Conservation (phyloP, 75 land plant species). For the Ceratopteris richardii region DNA sequence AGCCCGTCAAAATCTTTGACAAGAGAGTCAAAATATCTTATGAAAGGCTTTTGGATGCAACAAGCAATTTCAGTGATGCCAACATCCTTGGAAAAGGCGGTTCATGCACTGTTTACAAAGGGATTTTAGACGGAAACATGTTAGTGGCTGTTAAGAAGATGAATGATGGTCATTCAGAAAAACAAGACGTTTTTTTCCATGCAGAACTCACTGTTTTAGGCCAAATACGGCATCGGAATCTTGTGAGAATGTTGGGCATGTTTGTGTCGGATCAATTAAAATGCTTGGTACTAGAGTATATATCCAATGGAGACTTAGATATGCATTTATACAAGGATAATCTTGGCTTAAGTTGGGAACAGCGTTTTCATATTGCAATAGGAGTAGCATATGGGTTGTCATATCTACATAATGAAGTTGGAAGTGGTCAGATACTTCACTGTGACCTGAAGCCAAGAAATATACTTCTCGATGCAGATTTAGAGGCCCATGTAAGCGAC, state of each 20-base stretch:
- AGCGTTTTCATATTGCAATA: not conserved
- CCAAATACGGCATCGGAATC: slow-evolving; percentile 51
- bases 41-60: not conserved
- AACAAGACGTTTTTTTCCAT: slow-evolving; percentile 35
- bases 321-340: slow-evolving; percentile 36
- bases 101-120: not conserved
- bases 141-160: slow-evolving; percentile 16
- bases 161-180: not conserved
- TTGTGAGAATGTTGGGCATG: slow-evolving; percentile 54
- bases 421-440: slow-evolving; percentile 5
- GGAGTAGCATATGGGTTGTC: slow-evolving; percentile 2
- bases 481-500: slow-evolving; percentile 3
- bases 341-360: slow-evolving; percentile 9
- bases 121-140: not conserved
- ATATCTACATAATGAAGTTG: slow-evolving; percentile 5
- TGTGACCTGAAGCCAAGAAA: slow-evolving; percentile 17
- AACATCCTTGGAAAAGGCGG: not conserved
- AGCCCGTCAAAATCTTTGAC: not conserved
- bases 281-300: slow-evolving; percentile 54
- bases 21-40: not conserved
- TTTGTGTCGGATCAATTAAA: slow-evolving; percentile 43
- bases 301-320: slow-evolving; percentile 57
- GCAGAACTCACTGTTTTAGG: slow-evolving; percentile 45
- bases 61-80: not conserved
- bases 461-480: slow-evolving; percentile 13